Conservation (phyloP, 306 rosid genomes). For the Elaeagnus macrophylla region DNA sequence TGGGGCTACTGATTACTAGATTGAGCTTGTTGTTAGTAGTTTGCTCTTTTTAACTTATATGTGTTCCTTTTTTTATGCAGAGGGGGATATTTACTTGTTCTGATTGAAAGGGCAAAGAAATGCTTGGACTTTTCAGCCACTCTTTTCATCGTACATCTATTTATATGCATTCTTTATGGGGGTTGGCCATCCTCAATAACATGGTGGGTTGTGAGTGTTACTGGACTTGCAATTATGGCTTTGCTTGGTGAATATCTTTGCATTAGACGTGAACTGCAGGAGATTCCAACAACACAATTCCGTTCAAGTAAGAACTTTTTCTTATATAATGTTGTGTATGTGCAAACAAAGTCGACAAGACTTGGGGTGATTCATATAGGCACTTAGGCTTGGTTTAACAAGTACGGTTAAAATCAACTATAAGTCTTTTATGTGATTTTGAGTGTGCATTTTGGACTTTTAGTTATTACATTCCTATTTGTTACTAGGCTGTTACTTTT, state of each 20-base stretch:
- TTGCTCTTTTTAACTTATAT: background rate
- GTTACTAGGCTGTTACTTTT: too few relatives aligned
- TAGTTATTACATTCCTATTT: too few relatives aligned
- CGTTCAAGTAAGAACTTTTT: slow-evolving; percentile 63
- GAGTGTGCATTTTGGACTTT: background rate
- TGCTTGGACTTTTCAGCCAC: slow-evolving; percentile 93
- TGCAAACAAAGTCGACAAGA: too few relatives aligned
- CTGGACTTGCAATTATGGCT: slow-evolving; percentile 84
- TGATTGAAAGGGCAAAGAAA: slow-evolving; percentile 79
- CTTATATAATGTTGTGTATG: background rate
- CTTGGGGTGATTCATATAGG: too few relatives aligned
- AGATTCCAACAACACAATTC: slow-evolving; percentile 62
- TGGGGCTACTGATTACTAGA: background rate
- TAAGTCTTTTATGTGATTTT: background rate
- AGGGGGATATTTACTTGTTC: slow-evolving; percentile 56
- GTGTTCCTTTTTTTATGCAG: slow-evolving; percentile 33
- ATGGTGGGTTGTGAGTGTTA: slow-evolving; percentile 95
- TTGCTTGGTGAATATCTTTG: slow-evolving; percentile 71
- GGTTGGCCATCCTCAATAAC: slow-evolving; percentile 95
- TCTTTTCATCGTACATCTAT: slow-evolving; percentile 68
- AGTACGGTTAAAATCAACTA: too few relatives aligned
- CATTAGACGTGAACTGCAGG: slow-evolving; percentile 59
- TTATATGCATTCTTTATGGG: slow-evolving; percentile 71
- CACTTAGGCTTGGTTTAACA: too few relatives aligned
- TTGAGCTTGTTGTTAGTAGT: slow-evolving; percentile 9